Evolutionary conservation across 768 basidiomycete genomes (phyloP), one percentile per base, ranked within the genome.

Genomic region (Sporobolomyces pararoseus): DNA sequence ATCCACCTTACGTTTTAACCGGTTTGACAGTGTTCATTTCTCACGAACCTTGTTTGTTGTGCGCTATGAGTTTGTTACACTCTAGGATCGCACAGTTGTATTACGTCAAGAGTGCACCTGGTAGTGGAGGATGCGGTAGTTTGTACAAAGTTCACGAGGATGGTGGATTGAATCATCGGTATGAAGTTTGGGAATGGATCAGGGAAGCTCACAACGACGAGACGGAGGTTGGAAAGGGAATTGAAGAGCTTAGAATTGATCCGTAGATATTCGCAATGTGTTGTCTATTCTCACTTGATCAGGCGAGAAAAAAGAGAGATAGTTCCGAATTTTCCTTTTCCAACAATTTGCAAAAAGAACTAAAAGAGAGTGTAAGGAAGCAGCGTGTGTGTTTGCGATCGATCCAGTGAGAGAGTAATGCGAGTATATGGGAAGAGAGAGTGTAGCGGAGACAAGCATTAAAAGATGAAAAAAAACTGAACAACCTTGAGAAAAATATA

Each of bases 21-120:
- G 86, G 87, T 3, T 84, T 87, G 23, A 86, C 87, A 1, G 82
- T 97, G 31, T 98, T 98, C 81, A 85, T 86, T 62, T 91, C 91
- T 14, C 95, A 99, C 80, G 96, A 99, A 75, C 96, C 96, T 0
- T 99, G 96, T 75, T 84, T 99, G 65, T 92, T 98, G 91, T 99
- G 96, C 79, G 86, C 87, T 75, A 99, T 99, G 96, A 91, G 93
- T 3, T 81, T 98, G 27, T 81, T 96, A 9, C 96, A 99, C 79
- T 93, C 90, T 1, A 86, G 96, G n/a, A 91, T 97, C 65, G 88
- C 89, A 75, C 87, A 92, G 69, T 84, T 98, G 9, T 84, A 80
- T 57, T 82, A 79, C 77, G 77, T 97, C 39, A 77, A 85, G 31
- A 85, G 88, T 1, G 90, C 89, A 86, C 80, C 83, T 0, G 81